Conservation (phyloP, 1,284 basidiomycete genomes). For the Termitomyces sp. region DNA sequence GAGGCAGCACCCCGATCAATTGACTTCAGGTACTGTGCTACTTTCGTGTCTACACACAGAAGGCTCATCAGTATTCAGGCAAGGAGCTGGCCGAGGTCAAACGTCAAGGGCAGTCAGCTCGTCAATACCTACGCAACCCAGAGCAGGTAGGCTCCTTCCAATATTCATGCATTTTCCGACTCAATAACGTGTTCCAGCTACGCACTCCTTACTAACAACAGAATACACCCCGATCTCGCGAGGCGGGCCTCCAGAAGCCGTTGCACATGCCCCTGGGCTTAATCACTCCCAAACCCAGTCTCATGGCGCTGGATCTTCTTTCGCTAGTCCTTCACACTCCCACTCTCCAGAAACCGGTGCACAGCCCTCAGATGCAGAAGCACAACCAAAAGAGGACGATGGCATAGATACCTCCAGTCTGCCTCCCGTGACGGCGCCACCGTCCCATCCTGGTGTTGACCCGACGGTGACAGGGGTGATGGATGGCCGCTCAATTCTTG, state of each 20-base stretch:
- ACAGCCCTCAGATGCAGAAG: constrained; percentile 18
- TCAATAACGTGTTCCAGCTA: constrained; percentile 22
- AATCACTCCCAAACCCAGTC: constrained; percentile 14
- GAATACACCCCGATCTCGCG: constrained; percentile 88
- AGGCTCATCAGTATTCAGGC: constrained; percentile 17
- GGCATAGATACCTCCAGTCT: constrained; percentile 60
- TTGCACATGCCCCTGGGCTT: constrained; percentile 7
- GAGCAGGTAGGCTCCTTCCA: constrained; percentile 28
- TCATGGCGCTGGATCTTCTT: background rate
- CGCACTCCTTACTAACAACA: constrained; percentile 71
- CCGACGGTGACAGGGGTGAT: constrained; percentile 59
- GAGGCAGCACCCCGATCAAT: constrained; percentile 64
- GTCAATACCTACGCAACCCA: constrained; percentile 31
- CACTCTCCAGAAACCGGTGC: constrained; percentile 14
- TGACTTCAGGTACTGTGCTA: constrained; percentile 57
- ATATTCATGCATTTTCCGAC: background rate
- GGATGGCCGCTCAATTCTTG: constrained; percentile 82
- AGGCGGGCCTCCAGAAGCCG: constrained; percentile 35
- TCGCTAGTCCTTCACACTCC: constrained; percentile 8
- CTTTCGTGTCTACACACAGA: constrained; percentile 5
- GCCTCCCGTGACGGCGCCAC: constrained; percentile 60
- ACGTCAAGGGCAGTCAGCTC: constrained; percentile 26
- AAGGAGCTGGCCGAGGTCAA: constrained; percentile 27
- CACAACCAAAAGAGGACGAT: constrained; percentile 30
- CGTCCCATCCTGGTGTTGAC: constrained; percentile 75